phyloP scores from a whole-genome alignment of 179 eudicot genomes.

The Heliamphora pulchella region DNA sequence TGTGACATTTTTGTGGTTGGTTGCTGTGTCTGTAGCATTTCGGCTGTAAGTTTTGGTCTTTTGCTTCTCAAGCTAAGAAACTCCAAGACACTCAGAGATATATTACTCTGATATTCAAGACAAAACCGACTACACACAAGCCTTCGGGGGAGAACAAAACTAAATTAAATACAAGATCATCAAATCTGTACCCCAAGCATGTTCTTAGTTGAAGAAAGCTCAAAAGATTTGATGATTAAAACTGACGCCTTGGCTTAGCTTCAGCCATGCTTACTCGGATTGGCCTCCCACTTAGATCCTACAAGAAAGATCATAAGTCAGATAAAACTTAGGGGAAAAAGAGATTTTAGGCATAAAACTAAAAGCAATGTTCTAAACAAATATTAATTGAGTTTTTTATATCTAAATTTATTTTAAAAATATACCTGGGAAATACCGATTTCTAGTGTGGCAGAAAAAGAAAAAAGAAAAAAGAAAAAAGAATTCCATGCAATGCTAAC shows the following conservation, averaged over 20 bases:
- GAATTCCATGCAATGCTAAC: neutral
- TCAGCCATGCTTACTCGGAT: conserved; percentile 83
- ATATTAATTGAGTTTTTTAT: no score
- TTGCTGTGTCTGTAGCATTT: no score
- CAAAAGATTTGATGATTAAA: conserved; percentile 22
- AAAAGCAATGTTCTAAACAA: neutral
- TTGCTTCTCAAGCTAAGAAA: neutral
- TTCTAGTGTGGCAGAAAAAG: neutral
- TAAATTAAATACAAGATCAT: neutral
- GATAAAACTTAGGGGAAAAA: neutral
- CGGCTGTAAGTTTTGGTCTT: neutral
- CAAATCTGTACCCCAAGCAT: neutral
- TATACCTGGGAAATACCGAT: neutral
- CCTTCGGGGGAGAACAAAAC: neutral
- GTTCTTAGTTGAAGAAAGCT: conserved; percentile 15
- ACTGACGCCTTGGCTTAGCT: conserved; percentile 55
- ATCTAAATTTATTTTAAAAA: no score
- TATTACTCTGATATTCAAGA: neutral
- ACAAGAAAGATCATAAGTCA: conserved; percentile 21
- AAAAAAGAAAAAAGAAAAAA: neutral
- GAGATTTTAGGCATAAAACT: neutral
- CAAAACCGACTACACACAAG: neutral
- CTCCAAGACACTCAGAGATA: neutral
- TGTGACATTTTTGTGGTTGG: no score
- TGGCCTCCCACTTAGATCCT: conserved; percentile 79